phyloP scores from a whole-genome alignment of 2,329 filamentous ascomycete genomes.

The Talaromyces sp. region DNA sequence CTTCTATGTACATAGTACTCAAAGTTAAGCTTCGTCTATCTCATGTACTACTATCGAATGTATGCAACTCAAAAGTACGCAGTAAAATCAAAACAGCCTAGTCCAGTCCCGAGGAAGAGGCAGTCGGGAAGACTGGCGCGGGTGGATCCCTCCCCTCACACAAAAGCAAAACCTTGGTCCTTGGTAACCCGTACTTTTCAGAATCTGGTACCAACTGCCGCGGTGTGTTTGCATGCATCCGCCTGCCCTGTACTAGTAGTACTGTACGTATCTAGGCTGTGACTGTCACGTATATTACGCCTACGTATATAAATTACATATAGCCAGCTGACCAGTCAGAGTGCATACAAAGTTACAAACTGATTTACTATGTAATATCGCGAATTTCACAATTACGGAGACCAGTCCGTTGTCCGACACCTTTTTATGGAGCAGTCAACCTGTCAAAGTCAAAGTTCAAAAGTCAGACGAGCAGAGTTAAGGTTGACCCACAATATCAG shows the following conservation, averaged over 20 bases:
- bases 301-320: neutral
- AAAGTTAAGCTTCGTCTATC: neutral
- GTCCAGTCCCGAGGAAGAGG: constrained; percentile 7
- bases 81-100: neutral
- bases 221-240: neutral
- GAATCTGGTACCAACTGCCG: neutral
- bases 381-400: neutral
- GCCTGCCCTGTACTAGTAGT: neutral
- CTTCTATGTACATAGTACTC: neutral
- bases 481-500: constrained; percentile 6
- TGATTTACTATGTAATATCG: neutral
- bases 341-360: neutral
- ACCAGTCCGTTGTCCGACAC: neutral
- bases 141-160: neutral
- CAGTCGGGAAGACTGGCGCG: constrained; percentile 1
- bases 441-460: neutral
- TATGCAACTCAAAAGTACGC: neutral
- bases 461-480: neutral
- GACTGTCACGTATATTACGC: neutral
- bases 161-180: neutral
- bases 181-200: neutral
- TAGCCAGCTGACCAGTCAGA: neutral
- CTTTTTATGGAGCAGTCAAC: neutral
- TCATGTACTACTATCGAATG: neutral
- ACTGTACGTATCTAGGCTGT: neutral